Base-by-base conservation (phyloP, 1,284 basidiomycete species). In the Tausonia pullulans region DNA sequence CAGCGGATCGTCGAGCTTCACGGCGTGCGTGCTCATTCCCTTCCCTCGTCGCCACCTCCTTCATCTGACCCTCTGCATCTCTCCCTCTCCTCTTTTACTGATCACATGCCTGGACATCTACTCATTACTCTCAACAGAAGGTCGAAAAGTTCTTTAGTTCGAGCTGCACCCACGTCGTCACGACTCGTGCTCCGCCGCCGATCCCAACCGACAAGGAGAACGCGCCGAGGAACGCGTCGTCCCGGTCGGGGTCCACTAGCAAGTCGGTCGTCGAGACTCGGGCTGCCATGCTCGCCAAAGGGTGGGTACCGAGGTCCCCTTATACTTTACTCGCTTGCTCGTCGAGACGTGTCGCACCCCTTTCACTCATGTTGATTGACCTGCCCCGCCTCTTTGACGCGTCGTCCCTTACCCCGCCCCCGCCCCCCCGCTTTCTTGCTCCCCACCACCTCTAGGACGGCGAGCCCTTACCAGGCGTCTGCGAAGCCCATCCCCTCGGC, bases 141-240 rank as follows among this genome's bases (percentile, higher is more conserved):
- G 81, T 91, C 68, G 88, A 92, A 67, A 84, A 87, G 69, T 94
- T 94, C 80, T 93, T 94, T 76, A 89, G 87, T 27, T 85, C 82
- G 63, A 82, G 85, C 57, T 84, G 93, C 54, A 91, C 90, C 0
- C 93, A 97, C 76, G 81, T 96, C 69, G 85, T 97, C 72, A 88
- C 87, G 2, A 59, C 58, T 7, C 60, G 56, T 49, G 27, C 27
- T 27, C 27, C 27, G 27, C 27, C 41, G 4, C 58, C 43, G 52
- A 61, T 60, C 45, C 68, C 48, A 14, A 55, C 55, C 40, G 82
- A 87, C 73, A 88, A 88, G 74, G 87, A 88, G 74, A 88, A 88
- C 71, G 66, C 62, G 7, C 60, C 67, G n/a, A 27, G 27, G 27
- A 27, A 27, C 27, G 27, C 27, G 27, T 27, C 27, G 27, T 27